phyloP scores from a whole-genome alignment of 176 grass and related monocot species.

The Alopecurus myosuroides region DNA sequence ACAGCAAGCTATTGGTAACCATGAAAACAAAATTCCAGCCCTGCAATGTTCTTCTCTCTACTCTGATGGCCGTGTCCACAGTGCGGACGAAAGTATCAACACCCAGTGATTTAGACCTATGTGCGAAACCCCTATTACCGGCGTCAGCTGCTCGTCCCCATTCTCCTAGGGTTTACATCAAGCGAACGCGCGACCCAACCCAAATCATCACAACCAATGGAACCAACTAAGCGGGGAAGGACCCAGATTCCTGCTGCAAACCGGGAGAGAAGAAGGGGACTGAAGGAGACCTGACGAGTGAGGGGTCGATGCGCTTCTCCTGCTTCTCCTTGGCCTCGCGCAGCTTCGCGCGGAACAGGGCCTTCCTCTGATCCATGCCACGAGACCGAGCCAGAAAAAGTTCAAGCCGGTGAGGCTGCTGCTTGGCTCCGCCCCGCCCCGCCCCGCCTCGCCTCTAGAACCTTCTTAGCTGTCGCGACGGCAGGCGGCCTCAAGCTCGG shows the following conservation, averaged over 20 bases:
- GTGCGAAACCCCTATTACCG: background rate
- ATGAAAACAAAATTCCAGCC: background rate
- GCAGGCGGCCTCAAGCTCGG: background rate
- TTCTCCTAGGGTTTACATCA: conserved; percentile 15
- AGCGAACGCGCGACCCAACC: background rate
- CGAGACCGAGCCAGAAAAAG: background rate
- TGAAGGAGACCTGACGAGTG: conserved; percentile 62
- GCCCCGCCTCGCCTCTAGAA: background rate
- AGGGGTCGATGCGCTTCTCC: conserved; percentile 85
- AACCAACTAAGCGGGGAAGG: background rate
- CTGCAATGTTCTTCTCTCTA: background rate
- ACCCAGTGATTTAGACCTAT: too few relatives aligned
- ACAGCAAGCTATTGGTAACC: background rate
- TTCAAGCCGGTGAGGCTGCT: background rate
- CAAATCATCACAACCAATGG: background rate
- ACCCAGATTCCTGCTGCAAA: background rate
- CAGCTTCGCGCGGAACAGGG: conserved; percentile 80
- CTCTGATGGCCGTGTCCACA: too few relatives aligned
- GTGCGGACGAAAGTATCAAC: too few relatives aligned
- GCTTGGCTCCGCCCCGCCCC: background rate
- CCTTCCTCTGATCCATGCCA: conserved; percentile 84
- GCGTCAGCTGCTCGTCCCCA: background rate
- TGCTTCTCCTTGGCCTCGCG: conserved; percentile 82
- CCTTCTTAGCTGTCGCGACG: background rate
- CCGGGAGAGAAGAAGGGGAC: background rate